Conservation (phyloP, 2,329 filamentous ascomycete species). For the Nannizzia gypsea region DNA sequence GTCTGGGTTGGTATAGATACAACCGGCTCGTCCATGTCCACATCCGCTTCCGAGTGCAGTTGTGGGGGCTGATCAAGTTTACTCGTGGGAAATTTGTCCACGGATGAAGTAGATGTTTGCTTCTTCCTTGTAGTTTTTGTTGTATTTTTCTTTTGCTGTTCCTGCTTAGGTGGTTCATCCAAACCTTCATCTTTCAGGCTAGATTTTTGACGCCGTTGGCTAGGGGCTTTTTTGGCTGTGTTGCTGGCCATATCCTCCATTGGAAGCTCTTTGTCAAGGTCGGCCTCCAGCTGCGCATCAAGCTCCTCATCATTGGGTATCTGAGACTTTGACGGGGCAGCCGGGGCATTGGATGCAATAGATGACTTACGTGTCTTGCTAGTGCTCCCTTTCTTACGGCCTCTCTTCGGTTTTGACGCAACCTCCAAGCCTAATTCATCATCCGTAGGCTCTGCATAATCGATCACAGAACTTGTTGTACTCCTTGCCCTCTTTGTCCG, state of each 20-base stretch:
- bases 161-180: constrained; percentile 18
- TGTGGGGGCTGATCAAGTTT: not conserved
- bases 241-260: not conserved
- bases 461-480: constrained; percentile 7
- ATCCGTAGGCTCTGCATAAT: constrained; percentile 19
- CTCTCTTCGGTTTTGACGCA: constrained; percentile 31
- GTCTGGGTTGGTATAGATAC: not conserved
- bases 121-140: constrained; percentile 6
- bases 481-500: constrained; percentile 39
- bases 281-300: constrained; percentile 53
- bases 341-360: constrained; percentile 39
- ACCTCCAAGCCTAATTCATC: constrained; percentile 4
- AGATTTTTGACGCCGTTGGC: constrained; percentile 14
- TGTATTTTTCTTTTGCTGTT: constrained; percentile 19
- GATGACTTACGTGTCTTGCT: constrained; percentile 38
- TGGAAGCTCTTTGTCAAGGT: constrained; percentile 38
- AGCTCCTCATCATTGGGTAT: constrained; percentile 53
- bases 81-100: not conserved
- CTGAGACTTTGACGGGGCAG: constrained; percentile 33
- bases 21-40: not conserved
- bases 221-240: not conserved
- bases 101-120: constrained; percentile 4
- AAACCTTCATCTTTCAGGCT: constrained; percentile 21
- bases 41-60: not conserved
- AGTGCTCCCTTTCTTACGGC: constrained; percentile 23